These are phyloP conservation scores for Botrytis aclada DNA, from an alignment of 2,329 filamentous ascomycete genomes.

Conservation along the genomic window DNA sequence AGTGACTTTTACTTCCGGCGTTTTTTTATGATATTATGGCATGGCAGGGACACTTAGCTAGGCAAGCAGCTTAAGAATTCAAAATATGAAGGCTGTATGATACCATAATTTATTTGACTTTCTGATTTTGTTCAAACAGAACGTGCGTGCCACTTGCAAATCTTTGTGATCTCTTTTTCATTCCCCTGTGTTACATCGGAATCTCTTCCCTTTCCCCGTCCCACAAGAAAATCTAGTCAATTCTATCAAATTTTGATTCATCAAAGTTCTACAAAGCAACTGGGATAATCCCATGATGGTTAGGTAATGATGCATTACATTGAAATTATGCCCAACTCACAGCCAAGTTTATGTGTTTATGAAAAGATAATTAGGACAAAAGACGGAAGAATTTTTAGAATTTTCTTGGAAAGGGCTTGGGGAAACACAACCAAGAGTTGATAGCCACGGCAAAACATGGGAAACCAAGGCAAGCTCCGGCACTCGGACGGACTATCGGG, in stretches of 20 bases:
- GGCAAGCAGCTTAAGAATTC: constrained; percentile 25
- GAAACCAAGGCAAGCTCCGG: background rate
- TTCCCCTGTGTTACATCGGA: background rate
- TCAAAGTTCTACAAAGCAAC: background rate
- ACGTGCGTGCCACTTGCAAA: background rate
- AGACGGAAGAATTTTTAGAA: background rate
- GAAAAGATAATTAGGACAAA: background rate
- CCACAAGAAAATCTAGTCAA: background rate
- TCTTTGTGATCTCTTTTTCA: background rate
- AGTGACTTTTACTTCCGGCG: constrained; percentile 30
- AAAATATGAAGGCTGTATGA: constrained; percentile 38
- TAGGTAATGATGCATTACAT: background rate
- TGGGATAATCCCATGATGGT: background rate
- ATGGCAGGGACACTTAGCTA: constrained; percentile 36
- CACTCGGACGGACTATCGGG: background rate
- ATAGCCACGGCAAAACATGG: constrained; percentile 1
- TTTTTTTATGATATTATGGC: constrained; percentile 39
- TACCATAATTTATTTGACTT: constrained; percentile 31
- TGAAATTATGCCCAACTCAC: background rate
- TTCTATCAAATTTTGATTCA: background rate
- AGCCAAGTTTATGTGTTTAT: background rate
- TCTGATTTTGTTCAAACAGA: constrained; percentile 9
- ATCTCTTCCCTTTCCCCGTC: background rate
- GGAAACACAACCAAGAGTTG: constrained; percentile 2
- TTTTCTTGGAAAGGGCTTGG: constrained; percentile 4